Conservation (phyloP, 2,329 filamentous ascomycete genomes). For the Verticillium isaacii region DNA sequence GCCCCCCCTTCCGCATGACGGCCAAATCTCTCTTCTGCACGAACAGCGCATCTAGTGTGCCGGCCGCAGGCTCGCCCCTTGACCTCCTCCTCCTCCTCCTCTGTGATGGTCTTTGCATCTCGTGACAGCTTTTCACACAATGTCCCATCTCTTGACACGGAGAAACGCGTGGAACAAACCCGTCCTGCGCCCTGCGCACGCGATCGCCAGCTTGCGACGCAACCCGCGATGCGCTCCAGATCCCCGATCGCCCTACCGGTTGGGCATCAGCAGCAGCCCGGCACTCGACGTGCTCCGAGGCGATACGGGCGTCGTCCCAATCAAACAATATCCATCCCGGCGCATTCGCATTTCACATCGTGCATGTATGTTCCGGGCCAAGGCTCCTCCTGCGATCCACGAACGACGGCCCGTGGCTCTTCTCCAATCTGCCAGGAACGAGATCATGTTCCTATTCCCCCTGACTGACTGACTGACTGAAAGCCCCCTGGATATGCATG, state of each 20-base stretch:
- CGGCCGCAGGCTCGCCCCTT: background rate
- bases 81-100: background rate
- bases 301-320: too few species aligned
- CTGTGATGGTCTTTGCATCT: background rate
- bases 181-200: too few species aligned
- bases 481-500: background rate
- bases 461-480: background rate
- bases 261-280: too few species aligned
- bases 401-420: background rate
- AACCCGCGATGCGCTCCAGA: too few species aligned
- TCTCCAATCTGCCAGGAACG: background rate
- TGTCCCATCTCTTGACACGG: too few species aligned
- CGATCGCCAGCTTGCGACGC: too few species aligned
- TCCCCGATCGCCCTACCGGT: too few species aligned
- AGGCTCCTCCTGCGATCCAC: background rate
- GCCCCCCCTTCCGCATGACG: background rate
- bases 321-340: too few species aligned
- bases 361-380: too few species aligned
- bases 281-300: too few species aligned
- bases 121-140: background rate
- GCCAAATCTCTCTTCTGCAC: conserved; percentile 1
- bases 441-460: background rate
- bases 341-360: too few species aligned
- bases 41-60: background rate
- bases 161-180: too few species aligned